phyloP scores from a whole-genome alignment of 768 basidiomycete species.

The Tephrocybe sp. region DNA sequence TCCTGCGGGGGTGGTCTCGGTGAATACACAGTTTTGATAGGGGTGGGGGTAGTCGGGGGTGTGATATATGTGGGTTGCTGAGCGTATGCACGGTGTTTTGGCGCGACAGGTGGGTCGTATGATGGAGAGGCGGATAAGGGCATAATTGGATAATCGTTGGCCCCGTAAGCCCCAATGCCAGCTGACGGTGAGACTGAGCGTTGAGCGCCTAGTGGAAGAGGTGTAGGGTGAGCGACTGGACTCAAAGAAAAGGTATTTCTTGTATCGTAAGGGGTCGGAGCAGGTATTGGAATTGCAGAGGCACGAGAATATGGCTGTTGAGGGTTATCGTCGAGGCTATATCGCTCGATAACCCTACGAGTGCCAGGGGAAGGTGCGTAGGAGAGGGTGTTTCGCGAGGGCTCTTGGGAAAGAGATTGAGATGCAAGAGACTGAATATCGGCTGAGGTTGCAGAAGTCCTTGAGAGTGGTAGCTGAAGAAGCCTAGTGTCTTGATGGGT shows the following conservation, averaged over 20 bases:
- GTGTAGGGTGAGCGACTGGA: conserved; percentile 23
- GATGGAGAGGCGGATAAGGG: conserved; percentile 57
- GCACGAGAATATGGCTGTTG: conserved; percentile 32
- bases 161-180: conserved; percentile 28
- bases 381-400: conserved; percentile 36
- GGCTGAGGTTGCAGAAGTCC: conserved; percentile 24
- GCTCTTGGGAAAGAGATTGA: conserved; percentile 30
- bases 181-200: conserved; percentile 43
- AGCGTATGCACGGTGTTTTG: conserved; percentile 62
- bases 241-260: conserved; percentile 18
- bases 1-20: conserved; percentile 60
- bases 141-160: conserved; percentile 45
- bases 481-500: conserved; percentile 19
- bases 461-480: conserved; percentile 18
- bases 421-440: conserved; percentile 28
- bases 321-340: conserved; percentile 46
- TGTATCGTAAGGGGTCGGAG: conserved; percentile 27
- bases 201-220: conserved; percentile 40
- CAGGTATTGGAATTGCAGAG: conserved; percentile 31
- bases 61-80: conserved; percentile 80
- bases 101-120: conserved; percentile 63
- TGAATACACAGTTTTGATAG: conserved; percentile 61
- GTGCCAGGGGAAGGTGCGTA: conserved; percentile 43
- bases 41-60: conserved; percentile 46
- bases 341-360: conserved; percentile 48